Conservation (phyloP, 2,329 filamentous ascomycete species). For the Penicillium janthinellum region DNA sequence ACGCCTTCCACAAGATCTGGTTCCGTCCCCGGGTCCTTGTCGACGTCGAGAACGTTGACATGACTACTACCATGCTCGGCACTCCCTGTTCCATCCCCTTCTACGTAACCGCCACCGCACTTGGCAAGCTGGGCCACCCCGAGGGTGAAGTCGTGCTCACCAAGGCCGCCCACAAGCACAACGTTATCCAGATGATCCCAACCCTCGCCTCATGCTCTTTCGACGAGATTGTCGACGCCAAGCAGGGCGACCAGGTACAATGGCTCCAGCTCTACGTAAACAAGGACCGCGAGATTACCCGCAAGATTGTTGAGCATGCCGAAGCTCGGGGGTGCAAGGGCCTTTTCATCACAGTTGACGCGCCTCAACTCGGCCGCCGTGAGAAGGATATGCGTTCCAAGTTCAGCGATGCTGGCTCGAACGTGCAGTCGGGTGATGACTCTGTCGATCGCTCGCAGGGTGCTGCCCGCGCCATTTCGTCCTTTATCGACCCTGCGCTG, state of each 20-base stretch:
- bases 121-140: conserved; percentile 90
- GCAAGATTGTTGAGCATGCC: conserved; percentile 86
- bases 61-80: conserved; percentile 91
- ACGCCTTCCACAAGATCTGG: conserved; percentile 95
- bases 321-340: conserved; percentile 90
- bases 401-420: conserved; percentile 79
- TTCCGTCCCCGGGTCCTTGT: conserved; percentile 88
- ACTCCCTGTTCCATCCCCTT: conserved; percentile 82
- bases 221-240: conserved; percentile 92
- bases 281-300: conserved; percentile 88
- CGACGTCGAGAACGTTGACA: conserved; percentile 84
- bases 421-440: conserved; percentile 72
- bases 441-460: conserved; percentile 84
- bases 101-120: conserved; percentile 93
- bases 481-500: conserved; percentile 93
- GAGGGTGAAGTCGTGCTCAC: conserved; percentile 95
- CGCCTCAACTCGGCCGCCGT: conserved; percentile 87
- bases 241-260: conserved; percentile 77
- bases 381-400: conserved; percentile 99
- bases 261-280: conserved; percentile 99
- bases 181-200: conserved; percentile 97
- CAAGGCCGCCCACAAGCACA: conserved; percentile 77
- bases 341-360: conserved; percentile 97
- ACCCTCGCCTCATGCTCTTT: conserved; percentile 96
- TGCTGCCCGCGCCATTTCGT: conserved; percentile 90